Conservation (phyloP, 305 asterid species). For the Fraxinus sp. region DNA sequence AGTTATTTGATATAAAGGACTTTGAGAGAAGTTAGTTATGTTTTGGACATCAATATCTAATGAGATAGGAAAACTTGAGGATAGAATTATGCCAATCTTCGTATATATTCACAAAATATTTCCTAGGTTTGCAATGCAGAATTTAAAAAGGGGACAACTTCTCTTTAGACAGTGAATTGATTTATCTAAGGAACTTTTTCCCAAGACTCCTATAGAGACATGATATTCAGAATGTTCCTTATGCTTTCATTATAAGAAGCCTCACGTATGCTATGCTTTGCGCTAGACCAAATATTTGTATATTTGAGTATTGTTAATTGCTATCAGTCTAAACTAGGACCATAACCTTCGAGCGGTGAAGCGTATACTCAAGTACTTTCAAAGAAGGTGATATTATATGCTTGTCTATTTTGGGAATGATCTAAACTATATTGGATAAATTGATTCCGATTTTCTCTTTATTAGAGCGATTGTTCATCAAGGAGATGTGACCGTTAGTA, state of each 20-base stretch:
- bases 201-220: background rate
- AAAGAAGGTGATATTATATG: background rate
- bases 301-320: background rate
- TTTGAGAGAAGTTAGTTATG: background rate
- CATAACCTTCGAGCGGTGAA: background rate
- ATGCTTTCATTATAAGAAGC: background rate
- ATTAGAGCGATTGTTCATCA: too few relatives aligned
- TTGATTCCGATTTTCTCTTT: too few relatives aligned
- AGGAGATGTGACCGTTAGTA: too few relatives aligned
- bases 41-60: background rate
- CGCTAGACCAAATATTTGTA: background rate
- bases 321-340: background rate
- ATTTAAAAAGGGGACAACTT: background rate
- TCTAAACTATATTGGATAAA: background rate
- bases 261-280: background rate
- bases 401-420: background rate
- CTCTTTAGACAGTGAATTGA: background rate
- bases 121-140: background rate
- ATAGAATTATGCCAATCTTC: background rate
- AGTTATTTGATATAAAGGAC: background rate
- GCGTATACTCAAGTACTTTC: background rate
- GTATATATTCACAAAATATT: too few relatives aligned
- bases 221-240: background rate
- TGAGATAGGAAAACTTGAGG: background rate
- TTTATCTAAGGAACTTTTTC: background rate